These are phyloP conservation scores for Plasmopara halstedii DNA, from an alignment of 352 stramenopile genomes.

Conservation along the genomic window DNA sequence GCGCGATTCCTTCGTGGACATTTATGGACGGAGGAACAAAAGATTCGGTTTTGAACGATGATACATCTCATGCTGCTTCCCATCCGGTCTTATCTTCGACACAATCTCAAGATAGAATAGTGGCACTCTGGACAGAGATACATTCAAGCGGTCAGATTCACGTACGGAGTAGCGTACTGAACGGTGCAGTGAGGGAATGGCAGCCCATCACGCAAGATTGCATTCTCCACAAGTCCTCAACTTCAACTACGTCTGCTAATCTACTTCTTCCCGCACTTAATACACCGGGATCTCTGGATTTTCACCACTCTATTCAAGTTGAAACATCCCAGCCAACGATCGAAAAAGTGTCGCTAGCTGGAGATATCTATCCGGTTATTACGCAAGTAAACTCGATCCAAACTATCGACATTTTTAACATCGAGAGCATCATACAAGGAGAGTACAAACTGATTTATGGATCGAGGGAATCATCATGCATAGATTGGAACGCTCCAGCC, in stretches of 20 bases:
- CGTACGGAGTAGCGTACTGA: constrained; percentile 23
- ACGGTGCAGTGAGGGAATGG: constrained; percentile 21
- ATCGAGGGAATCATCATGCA: constrained; percentile 27
- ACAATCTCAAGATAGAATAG: constrained; percentile 10
- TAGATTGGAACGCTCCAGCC: constrained; percentile 43
- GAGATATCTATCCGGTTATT: constrained; percentile 28
- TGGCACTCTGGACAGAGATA: constrained; percentile 40
- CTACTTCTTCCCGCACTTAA: constrained; percentile 44
- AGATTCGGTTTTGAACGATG: constrained; percentile 39
- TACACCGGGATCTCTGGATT: constrained; percentile 43
- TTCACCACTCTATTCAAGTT: constrained; percentile 36
- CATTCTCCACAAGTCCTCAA: constrained; percentile 32
- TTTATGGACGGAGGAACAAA: constrained; percentile 33
- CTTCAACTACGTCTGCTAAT: constrained; percentile 24
- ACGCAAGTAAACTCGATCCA: constrained; percentile 32
- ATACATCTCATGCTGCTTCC: constrained; percentile 16
- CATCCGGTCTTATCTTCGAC: constrained; percentile 19
- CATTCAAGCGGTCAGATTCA: constrained; percentile 28
- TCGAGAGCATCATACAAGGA: constrained; percentile 33
- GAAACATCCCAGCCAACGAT: constrained; percentile 43
- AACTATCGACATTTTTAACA: constrained; percentile 54
- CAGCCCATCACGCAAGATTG: constrained; percentile 44
- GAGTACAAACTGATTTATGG: constrained; percentile 53
- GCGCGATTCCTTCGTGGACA: constrained; percentile 14
- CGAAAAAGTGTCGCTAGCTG: constrained; percentile 24